Conservation (phyloP, 495 filamentous ascomycete species). For the Oleoguttula mirabilis region DNA sequence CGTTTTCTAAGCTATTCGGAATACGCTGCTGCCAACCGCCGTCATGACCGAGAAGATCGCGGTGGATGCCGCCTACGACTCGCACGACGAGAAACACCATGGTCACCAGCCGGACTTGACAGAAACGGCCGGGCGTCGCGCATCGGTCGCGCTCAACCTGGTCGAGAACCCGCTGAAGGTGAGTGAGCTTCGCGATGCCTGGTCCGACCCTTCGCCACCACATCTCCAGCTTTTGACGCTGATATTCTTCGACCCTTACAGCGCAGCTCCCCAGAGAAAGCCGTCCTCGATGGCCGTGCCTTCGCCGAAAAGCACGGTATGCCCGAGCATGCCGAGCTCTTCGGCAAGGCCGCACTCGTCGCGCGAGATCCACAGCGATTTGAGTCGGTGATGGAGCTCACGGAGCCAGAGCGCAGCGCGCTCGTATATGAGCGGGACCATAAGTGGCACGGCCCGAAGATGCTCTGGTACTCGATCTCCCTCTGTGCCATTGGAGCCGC, state of each 20-base stretch:
- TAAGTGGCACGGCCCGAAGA: constrained; percentile 51
- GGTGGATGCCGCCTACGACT: no score
- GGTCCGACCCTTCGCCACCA: no score
- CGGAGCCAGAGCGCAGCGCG: constrained; percentile 39
- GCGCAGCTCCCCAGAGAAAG: constrained; percentile 29
- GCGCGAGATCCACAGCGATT: constrained; percentile 48
- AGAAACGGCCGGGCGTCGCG: constrained; percentile 9
- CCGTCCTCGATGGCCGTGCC: constrained; percentile 27
- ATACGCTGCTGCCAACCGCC: no score
- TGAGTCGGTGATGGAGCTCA: constrained; percentile 45
- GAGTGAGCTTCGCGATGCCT: constrained; percentile 14
- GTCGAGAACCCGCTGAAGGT: constrained; percentile 37
- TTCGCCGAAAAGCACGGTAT: constrained; percentile 34
- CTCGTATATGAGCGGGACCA: constrained; percentile 48
- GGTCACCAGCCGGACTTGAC: background rate
- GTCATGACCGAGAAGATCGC: no score
- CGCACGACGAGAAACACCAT: no score
- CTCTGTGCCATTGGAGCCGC: constrained; percentile 61
- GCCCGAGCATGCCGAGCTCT: constrained; percentile 33
- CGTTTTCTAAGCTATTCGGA: no score
- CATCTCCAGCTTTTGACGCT: background rate
- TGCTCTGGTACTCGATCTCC: constrained; percentile 58
- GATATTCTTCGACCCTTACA: constrained; percentile 15
- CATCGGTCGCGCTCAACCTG: constrained; percentile 31
- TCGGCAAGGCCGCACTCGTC: constrained; percentile 43